Base-by-base conservation (phyloP, 2,329 filamentous ascomycete genomes). In the Cyanodermella asteris region DNA sequence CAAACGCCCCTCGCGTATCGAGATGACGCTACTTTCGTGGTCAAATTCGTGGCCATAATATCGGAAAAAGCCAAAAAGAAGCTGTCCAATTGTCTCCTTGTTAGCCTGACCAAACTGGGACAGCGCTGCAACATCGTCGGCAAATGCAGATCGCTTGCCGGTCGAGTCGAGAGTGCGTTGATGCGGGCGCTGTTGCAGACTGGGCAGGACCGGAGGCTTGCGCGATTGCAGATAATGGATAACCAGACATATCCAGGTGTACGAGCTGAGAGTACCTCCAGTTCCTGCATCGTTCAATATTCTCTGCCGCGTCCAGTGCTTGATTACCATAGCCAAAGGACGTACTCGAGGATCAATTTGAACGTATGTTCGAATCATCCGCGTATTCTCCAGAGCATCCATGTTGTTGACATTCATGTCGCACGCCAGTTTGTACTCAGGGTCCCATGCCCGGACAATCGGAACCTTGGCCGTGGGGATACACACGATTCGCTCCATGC, bases 371-470 rank as follows among this genome's bases (percentile, higher is more conserved):
- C 82, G 78, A 39, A 97, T 87, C 82, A 97, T 91, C 25, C 82
- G 70, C 9, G 87, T 97, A 42, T 97, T 97, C 47, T 94, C 82
- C 32, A 97, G 56, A 4, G 87, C 87, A 26, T 90, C 51, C 1
- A 82, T 87, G 40, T 94, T 97, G 55, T 97, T 97, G 52, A 97
- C 82, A 39, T 97, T 97, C 73, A 97, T 87, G 45, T 97, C 87
- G 47, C 82, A 93, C 10, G 81, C 76, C 25, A 97, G 59, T 35
- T 72, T 59, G 29, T 93, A 58, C 46, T 91, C 80, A 3, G 87
- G 87, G 45, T 97, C 87, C 82, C 87, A 97, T 28, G 91, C 77
- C 55, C 94, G 94, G 38, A 97, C 87, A 41, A 97, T 97, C 4
- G 87, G 84, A 9, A 97, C 87, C 50, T 93, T 94, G 31, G 87